Evolutionary conservation across 2,329 filamentous ascomycete genomes (phyloP).

Genomic region (Xenoacremonium recifei): DNA sequence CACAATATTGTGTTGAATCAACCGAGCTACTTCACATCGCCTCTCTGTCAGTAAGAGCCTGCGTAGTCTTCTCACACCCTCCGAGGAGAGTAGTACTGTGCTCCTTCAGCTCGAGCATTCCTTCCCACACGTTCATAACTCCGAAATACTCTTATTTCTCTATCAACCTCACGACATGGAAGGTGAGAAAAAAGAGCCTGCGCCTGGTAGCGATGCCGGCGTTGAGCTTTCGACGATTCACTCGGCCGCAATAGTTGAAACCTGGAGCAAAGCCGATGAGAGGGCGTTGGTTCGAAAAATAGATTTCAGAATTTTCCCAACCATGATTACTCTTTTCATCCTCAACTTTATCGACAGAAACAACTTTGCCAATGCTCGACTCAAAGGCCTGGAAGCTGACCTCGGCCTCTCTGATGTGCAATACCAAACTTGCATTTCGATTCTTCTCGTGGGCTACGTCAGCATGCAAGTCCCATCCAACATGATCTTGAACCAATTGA

Average conservation of each 20-base stretch:
- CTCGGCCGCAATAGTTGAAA: background rate
- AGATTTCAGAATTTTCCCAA: slow-evolving; percentile 30
- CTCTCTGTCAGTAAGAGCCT: no score
- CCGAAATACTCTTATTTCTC: no score
- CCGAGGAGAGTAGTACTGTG: no score
- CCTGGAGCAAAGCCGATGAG: slow-evolving; percentile 2
- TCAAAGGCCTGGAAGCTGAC: slow-evolving; percentile 19
- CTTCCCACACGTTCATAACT: no score
- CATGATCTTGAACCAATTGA: slow-evolving; percentile 20
- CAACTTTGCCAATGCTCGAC: slow-evolving; percentile 10
- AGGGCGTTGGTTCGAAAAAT: slow-evolving; percentile 24
- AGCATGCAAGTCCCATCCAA: slow-evolving; percentile 35
- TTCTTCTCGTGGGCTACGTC: slow-evolving; percentile 33
- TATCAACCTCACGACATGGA: no score
- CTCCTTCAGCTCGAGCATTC: no score
- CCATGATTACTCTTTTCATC: slow-evolving; percentile 25
- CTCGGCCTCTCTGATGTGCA: slow-evolving; percentile 28
- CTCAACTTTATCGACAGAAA: slow-evolving; percentile 47
- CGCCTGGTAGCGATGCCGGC: no score
- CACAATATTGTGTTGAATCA: no score
- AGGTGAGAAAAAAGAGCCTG: no score
- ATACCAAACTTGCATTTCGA: slow-evolving; percentile 34
- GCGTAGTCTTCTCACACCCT: no score
- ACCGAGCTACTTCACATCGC: no score
- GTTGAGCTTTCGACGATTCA: no score